Conservation (phyloP, 768 basidiomycete species). For the Royoungia palumana region DNA sequence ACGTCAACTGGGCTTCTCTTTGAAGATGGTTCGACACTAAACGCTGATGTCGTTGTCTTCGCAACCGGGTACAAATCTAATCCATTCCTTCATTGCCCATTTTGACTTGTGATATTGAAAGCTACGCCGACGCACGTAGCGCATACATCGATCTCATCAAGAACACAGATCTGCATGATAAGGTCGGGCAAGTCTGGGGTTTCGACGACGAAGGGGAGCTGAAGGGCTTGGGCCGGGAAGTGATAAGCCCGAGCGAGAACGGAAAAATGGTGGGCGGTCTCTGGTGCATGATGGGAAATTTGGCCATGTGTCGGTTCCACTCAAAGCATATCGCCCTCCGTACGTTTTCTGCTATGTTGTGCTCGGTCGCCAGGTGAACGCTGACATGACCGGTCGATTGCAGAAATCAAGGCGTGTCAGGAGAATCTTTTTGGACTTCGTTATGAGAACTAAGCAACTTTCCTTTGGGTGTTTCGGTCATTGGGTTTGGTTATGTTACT, state of each 20-base stretch:
- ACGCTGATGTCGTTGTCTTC: constrained; percentile 42
- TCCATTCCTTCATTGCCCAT: neutral
- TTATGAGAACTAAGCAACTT: constrained; percentile 4
- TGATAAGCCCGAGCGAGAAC: constrained; percentile 37
- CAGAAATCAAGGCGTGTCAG: constrained; percentile 71
- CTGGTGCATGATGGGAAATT: constrained; percentile 63
- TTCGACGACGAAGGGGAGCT: constrained; percentile 32
- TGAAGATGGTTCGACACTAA: constrained; percentile 35
- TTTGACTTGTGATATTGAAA: neutral
- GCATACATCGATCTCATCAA: constrained; percentile 21
- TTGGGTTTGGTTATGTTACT: no score
- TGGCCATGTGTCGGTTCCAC: constrained; percentile 61
- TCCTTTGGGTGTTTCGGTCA: no score
- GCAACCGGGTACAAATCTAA: constrained; percentile 26
- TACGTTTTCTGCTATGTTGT: constrained; percentile 33
- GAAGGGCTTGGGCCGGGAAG: constrained; percentile 37
- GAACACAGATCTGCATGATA: constrained; percentile 14
- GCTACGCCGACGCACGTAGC: constrained; percentile 19
- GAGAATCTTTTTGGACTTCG: constrained; percentile 39
- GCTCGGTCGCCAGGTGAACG: neutral
- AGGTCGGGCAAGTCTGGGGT: constrained; percentile 29
- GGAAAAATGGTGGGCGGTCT: constrained; percentile 26
- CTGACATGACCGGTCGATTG: neutral
- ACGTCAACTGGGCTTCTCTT: constrained; percentile 24
- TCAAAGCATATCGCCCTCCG: constrained; percentile 65